Evolutionary conservation across 345 rosid species (phyloP).

Genomic region (Eucalyptus rudis): DNA sequence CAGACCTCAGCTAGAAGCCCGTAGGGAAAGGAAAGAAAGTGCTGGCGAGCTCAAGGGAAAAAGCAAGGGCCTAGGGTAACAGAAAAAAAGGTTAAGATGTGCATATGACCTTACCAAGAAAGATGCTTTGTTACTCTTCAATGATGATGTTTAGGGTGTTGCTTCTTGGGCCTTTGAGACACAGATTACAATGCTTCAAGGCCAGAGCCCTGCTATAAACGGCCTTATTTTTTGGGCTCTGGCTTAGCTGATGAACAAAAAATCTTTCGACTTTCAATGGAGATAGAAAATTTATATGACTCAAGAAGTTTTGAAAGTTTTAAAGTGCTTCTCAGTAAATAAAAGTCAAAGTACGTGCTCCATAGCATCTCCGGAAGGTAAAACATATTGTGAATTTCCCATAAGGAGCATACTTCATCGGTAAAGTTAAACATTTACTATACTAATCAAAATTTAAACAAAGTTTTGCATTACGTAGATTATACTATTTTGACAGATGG

Average conservation of each 20-base stretch:
- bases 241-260: not conserved
- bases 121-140: constrained; percentile 15
- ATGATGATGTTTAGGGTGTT: not conserved
- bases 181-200: not conserved
- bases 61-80: not conserved
- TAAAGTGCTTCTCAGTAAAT: not conserved
- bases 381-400: not conserved
- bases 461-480: not conserved
- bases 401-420: not conserved
- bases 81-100: not conserved
- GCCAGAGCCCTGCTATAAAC: not conserved
- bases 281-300: not conserved
- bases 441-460: not conserved
- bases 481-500: fast-evolving
- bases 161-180: not conserved
- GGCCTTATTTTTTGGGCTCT: not conserved
- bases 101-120: constrained; percentile 8
- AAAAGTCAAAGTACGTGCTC: not conserved
- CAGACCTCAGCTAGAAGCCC: not conserved
- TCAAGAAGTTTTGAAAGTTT: not conserved
- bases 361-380: not conserved
- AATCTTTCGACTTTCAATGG: not conserved
- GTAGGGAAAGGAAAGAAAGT: not conserved
- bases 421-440: not conserved
- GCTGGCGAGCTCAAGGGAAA: not conserved